Evolutionary conservation across 805 yeast genomes (phyloP), one percentile per base, ranked within the genome.

Genomic region (Candida ascalaphidarum): DNA sequence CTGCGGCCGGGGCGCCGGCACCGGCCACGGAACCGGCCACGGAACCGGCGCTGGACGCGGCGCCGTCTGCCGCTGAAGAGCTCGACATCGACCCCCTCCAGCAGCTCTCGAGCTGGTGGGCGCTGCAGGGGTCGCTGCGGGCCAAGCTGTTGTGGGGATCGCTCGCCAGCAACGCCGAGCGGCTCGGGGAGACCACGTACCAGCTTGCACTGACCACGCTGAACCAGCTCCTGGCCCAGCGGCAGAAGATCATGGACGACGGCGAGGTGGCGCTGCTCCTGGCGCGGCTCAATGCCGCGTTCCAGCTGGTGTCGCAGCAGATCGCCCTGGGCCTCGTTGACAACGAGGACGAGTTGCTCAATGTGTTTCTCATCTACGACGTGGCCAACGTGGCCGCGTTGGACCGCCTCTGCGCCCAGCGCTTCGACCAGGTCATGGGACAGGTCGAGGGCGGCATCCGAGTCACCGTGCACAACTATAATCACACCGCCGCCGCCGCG

Each of bases 371-470:
- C 25, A 73, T 77, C n/a, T 81, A 78, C 46, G 89, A 81, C 48
- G 58, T 79, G 44, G 59, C 46, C 29, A 74, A 77, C 44, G 66
- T 74, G 44, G 49, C 61, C 22, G 52, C 57, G 33, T 59, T 76
- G 35, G 65, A 67, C 26, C 52, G 58, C 10, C 51, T 68, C 28
- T 68, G 77, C 10, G 65, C 65, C 28, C 50, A 56, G 26, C 72
- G 71, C 37, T 81, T 81, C 48, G 71, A 70, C 39, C 60, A 57
- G 29, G 85, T 79, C 9, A 68, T 81, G 71, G 61, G 63, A 29
- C 89, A 81, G 48, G 89, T 81, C 3, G 86, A 81, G 48, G 89
- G 88, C 22, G 82, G 79, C 11, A 77, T 81, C 26, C 68, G 71
- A 29, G 71, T 80, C 11, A 64, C 68, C 33, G 72, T 78, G 10